phyloP scores from a whole-genome alignment of 345 rosid genomes.

The Gossypium arboreum region DNA sequence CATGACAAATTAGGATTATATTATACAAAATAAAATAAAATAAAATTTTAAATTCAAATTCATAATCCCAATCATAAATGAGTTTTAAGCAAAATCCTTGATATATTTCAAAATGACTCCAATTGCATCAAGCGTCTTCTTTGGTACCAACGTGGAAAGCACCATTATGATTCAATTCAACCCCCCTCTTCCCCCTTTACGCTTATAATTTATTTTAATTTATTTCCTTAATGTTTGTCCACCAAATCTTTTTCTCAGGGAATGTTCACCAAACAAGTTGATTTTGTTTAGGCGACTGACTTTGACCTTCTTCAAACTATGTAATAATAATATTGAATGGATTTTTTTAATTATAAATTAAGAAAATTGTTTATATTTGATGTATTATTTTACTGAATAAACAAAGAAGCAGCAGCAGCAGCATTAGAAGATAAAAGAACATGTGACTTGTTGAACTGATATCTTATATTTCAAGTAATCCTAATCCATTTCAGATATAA shows the following conservation, averaged over 20 bases:
- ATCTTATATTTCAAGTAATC: not conserved
- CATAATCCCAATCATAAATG: not conserved
- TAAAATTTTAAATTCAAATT: not conserved
- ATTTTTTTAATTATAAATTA: not conserved
- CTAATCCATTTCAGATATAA: not conserved
- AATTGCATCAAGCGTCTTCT: not conserved
- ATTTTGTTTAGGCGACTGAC: not conserved
- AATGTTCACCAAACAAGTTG: constrained; percentile 1
- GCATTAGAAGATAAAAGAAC: not conserved
- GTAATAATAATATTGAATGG: not conserved
- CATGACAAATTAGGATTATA: no score
- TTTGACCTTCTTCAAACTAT: constrained; percentile 6
- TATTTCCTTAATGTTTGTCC: constrained; percentile 5
- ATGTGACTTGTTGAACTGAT: not conserved
- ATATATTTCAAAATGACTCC: not conserved
- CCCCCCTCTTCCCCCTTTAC: no score
- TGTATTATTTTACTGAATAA: not conserved
- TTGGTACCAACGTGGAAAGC: not conserved
- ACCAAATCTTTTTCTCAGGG: not conserved
- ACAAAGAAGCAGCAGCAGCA: not conserved
- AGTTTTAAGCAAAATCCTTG: not conserved
- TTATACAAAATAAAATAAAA: no score
- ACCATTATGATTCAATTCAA: not conserved
- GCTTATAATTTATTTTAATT: not conserved
- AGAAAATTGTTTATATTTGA: not conserved